Percentiles rank a stretch among this genome's conserved stretches.
Conservation (phyloP, 2,329 filamentous ascomycete species). For the Lasiodiplodia gonubiensis region DNA sequence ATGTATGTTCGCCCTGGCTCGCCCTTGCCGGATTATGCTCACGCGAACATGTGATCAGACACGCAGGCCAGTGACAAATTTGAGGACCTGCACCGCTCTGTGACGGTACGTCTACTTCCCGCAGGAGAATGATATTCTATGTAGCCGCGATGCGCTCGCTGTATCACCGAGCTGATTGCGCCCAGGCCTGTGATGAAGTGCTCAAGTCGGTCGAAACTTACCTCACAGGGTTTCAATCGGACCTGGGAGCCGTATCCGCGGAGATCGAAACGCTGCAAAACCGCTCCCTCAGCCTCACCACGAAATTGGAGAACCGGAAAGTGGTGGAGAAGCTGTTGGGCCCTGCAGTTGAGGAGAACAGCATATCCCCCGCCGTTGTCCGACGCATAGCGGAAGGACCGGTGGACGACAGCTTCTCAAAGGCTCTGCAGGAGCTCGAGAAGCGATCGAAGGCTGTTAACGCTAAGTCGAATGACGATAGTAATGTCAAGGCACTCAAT, state of each 20-base stretch:
- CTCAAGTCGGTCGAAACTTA: slow-evolving; percentile 92
- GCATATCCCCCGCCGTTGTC: slow-evolving; percentile 82
- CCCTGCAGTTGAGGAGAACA: slow-evolving; percentile 89
- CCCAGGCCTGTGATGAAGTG: slow-evolving; percentile 82
- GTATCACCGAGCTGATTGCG: not conserved
- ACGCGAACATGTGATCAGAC: slow-evolving; percentile 53
- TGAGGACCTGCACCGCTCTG: slow-evolving; percentile 88
- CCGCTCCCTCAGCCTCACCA: slow-evolving; percentile 80
- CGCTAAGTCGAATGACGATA: slow-evolving; percentile 66
- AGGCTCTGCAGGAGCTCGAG: slow-evolving; percentile 81
- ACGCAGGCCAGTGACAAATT: slow-evolving; percentile 83
- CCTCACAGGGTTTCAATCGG: slow-evolving; percentile 88
- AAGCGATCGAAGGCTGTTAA: slow-evolving; percentile 75
- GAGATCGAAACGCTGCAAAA: slow-evolving; percentile 94
- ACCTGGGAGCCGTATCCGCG: slow-evolving; percentile 87
- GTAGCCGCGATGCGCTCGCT: not conserved
- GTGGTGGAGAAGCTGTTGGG: slow-evolving; percentile 86
- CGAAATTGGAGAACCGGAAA: slow-evolving; percentile 85
- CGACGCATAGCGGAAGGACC: slow-evolving; percentile 84
- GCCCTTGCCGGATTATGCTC: slow-evolving; percentile 37
- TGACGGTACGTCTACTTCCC: slow-evolving; percentile 53
- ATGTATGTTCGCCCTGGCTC: slow-evolving; percentile 61
- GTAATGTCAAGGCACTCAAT: slow-evolving; percentile 74
- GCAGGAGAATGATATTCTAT: not conserved
- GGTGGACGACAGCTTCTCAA: slow-evolving; percentile 89